A percentile compares a stretch with the other conserved stretches of the same genome.
phyloP scores from a whole-genome alignment of 192 early-diverging fungal genomes.

The Mortierella hygrophila region DNA sequence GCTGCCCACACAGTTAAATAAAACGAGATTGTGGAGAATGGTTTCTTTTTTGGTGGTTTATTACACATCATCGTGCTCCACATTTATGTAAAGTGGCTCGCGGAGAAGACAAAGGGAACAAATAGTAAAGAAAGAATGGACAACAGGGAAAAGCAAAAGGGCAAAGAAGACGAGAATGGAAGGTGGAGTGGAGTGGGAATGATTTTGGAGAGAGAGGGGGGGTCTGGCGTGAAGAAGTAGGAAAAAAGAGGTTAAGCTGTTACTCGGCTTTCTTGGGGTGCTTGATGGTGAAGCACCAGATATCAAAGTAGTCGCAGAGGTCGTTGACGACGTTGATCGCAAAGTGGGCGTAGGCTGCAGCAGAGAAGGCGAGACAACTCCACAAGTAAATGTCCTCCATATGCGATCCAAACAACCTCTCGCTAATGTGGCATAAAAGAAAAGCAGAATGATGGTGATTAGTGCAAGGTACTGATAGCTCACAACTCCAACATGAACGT shows the following conservation, averaged over 20 bases:
- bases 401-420: conserved; percentile 62
- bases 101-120: neutral
- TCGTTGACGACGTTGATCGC: conserved; percentile 77
- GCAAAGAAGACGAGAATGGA: neutral
- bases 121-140: neutral
- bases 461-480: neutral
- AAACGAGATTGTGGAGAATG: neutral
- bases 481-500: neutral
- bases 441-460: conserved; percentile 7
- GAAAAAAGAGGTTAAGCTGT: neutral
- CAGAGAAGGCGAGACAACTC: conserved; percentile 68
- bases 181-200: neutral
- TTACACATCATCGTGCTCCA: neutral
- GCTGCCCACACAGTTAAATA: neutral
- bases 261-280: conserved; percentile 65
- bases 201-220: no score
- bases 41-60: conserved; percentile 6
- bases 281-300: conserved; percentile 86
- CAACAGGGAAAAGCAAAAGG: neutral
- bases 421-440: conserved; percentile 26
- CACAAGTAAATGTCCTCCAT: conserved; percentile 68
- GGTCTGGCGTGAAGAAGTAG: neutral
- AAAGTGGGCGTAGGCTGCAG: conserved; percentile 77
- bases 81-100: neutral
- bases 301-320: conserved; percentile 82